A percentile compares a stretch with the other conserved stretches of the same genome.
phyloP scores from a whole-genome alignment of 2,329 filamentous ascomycete genomes.

The Aspergillus sojae region DNA sequence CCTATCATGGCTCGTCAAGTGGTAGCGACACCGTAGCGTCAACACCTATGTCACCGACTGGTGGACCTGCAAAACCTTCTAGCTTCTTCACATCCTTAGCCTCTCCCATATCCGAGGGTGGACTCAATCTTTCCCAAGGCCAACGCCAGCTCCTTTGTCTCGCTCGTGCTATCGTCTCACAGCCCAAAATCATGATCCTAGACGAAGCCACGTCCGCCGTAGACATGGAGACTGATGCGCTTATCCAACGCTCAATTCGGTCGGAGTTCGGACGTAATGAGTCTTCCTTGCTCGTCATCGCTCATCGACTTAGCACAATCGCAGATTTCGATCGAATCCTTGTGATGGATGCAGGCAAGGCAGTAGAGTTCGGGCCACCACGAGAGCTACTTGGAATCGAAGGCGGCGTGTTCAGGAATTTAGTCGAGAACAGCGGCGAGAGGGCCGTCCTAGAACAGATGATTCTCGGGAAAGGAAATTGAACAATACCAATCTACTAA shows the following conservation, averaged over 20 bases:
- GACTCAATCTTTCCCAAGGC: conserved; percentile 58
- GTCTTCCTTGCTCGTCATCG: conserved; percentile 70
- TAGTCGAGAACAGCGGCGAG: conserved; percentile 47
- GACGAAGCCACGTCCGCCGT: conserved; percentile 80
- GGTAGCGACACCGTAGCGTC: conserved; percentile 17
- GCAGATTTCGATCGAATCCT: conserved; percentile 75
- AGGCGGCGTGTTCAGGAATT: conserved; percentile 59
- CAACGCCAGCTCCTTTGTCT: conserved; percentile 33
- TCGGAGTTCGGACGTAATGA: conserved; percentile 64
- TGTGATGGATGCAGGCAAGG: conserved; percentile 68
- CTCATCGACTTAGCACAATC: conserved; percentile 56
- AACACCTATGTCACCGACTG: conserved; percentile 5
- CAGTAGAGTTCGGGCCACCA: conserved; percentile 69
- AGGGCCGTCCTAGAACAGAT: conserved; percentile 20
- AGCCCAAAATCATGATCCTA: conserved; percentile 76
- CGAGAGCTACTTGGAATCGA: conserved; percentile 60
- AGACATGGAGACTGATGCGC: conserved; percentile 73
- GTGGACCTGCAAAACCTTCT: conserved; percentile 15
- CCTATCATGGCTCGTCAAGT: conserved; percentile 10
- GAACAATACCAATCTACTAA: conserved; percentile 2
- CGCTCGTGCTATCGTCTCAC: conserved; percentile 59
- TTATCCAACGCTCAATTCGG: conserved; percentile 73
- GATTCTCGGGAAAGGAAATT: conserved; percentile 15
- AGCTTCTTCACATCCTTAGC: conserved; percentile 62
- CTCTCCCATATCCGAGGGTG: conserved; percentile 69